Base-by-base conservation (phyloP, 1,139 yeast species). In the Candida smagusa region DNA sequence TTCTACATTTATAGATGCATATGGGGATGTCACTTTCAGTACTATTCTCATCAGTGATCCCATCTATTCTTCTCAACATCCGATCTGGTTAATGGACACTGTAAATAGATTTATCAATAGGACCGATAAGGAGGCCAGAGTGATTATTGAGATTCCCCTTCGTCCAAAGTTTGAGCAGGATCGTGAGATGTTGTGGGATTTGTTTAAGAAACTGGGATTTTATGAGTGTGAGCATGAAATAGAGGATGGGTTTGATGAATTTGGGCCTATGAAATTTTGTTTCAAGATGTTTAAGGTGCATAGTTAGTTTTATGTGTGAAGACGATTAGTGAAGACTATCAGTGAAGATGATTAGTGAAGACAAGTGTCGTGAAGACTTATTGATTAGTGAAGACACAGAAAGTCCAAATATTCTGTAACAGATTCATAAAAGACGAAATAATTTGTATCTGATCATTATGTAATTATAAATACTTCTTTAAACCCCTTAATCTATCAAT, bases 41-140 rank as follows among this genome's bases (percentile, higher is more conserved):
- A 77, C 88, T 0, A 68, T 90, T 3, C 63, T 92, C 1, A 62
- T 87, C 5, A 84, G 96, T 25, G 98, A 92, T 58, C 96, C 97
- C 0, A 79, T 90, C 1, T 92, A 92, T 58, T 85, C 96, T 0
- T 63, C 82, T 0, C 72, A 78, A 26, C 97, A 92, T 54, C 97
- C 97, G 0, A 58, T 59, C 22, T 76, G 86, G 79, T 79, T 92
- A 0, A 73, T 75, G 3, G 59, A 75, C 35, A 81, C 85, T 70
- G 64, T 88, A 2, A 50, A 55, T 4, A 46, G 52, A 34, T 70
- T 75, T 32, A 66, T 81, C 38, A 54, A 72, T n/a, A 50, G 50
- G 3, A 39, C 44, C 2, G 36, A 43, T 1, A 19, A 41, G 1
- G 57, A 64, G 0, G 67, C 84, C 0, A 59, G 70, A 11, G 74